Base-by-base conservation (phyloP, 2,329 filamentous ascomycete genomes). In the Thermothelomyces thermophilus region DNA sequence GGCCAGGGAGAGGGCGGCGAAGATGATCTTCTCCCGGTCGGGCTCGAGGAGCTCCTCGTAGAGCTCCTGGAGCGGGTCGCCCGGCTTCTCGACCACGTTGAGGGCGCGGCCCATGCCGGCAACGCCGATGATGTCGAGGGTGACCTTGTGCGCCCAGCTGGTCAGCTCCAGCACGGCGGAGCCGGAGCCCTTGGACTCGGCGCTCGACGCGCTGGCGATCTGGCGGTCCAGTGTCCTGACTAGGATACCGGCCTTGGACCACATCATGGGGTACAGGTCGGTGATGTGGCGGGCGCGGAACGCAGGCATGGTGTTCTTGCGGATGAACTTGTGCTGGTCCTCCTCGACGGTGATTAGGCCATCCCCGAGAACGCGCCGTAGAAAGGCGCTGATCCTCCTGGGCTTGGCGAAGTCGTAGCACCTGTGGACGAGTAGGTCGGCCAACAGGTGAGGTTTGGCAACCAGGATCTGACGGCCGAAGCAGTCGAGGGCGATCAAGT, bases 201-300 rank as follows among this genome's bases (percentile, higher is more conserved):
- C 22, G 16, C 11, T 48, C 10, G 30, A 28, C n/a, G 28, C 37
- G 45, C 41, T 41, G 45, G 45, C 44, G 22, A 46, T 46, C 13
- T 48, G 36, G 20, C 37, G 28, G 5, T 35, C 64, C 62, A 33
- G 67, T 6, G 79, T 64, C n/a, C 69, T 64, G 3, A 64, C 52
- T 2, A 62, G 57, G 0, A 42, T 48, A 37, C 53, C 58, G 16
- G 63, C 63, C 50, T 86, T 87, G 0, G 64, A 60, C 83, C 83
- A 87, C 65, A 88, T 87, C 48, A 82, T 72, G 0, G 82, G 82
- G 53, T 87, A 86, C 1, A 88, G 64, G 36, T 85, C 73, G 55
- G 85, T 87, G 62, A 87, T 76, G 54, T 86, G 81, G 3, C 83
- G 75, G 58, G 81, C 85, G 37, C 74, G 72, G 60, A 88, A 88